Evolutionary conservation across 352 stramenopile species (phyloP).

Genomic region (Pythium sukuiense): DNA sequence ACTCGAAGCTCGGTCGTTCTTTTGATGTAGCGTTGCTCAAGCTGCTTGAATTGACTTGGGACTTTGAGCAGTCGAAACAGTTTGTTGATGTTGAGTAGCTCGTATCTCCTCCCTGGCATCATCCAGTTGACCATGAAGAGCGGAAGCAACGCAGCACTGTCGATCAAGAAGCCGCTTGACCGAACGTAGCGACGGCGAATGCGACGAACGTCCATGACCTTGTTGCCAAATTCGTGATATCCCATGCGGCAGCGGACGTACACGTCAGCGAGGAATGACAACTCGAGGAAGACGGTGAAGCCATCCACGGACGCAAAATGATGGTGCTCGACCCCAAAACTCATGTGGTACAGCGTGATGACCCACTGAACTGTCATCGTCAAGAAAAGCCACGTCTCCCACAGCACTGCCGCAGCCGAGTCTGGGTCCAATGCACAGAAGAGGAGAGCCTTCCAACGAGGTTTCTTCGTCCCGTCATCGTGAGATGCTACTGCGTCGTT

Average conservation of each 20-base stretch:
- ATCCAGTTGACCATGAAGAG: slow-evolving; percentile 46
- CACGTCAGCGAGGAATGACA: slow-evolving; percentile 43
- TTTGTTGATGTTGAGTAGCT: slow-evolving; percentile 64
- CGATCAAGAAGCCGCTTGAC: slow-evolving; percentile 38
- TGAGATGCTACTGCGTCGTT: neutral
- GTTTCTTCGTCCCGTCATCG: neutral
- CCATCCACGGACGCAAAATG: slow-evolving; percentile 28
- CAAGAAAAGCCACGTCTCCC: slow-evolving; percentile 47
- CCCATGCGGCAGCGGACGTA: slow-evolving; percentile 39
- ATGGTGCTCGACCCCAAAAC: slow-evolving; percentile 33
- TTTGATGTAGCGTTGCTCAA: slow-evolving; percentile 50
- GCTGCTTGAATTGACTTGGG: slow-evolving; percentile 37
- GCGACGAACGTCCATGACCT: slow-evolving; percentile 40
- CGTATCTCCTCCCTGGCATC: slow-evolving; percentile 24
- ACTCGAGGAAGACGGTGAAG: slow-evolving; percentile 40
- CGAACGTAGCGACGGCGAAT: slow-evolving; percentile 43
- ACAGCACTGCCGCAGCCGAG: slow-evolving; percentile 28
- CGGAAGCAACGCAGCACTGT: slow-evolving; percentile 41
- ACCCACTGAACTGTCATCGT: slow-evolving; percentile 49
- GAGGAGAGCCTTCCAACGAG: slow-evolving; percentile 8
- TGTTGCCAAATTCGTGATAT: slow-evolving; percentile 55
- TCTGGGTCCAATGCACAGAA: slow-evolving; percentile 35
- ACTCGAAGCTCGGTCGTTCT: slow-evolving; percentile 44
- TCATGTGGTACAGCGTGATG: slow-evolving; percentile 40
- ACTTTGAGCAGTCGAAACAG: slow-evolving; percentile 49